Percentiles rank a stretch among this genome's conserved stretches.
phyloP scores from a whole-genome alignment of 164 flowering plant genomes.

The Nymphaea colorata region DNA sequence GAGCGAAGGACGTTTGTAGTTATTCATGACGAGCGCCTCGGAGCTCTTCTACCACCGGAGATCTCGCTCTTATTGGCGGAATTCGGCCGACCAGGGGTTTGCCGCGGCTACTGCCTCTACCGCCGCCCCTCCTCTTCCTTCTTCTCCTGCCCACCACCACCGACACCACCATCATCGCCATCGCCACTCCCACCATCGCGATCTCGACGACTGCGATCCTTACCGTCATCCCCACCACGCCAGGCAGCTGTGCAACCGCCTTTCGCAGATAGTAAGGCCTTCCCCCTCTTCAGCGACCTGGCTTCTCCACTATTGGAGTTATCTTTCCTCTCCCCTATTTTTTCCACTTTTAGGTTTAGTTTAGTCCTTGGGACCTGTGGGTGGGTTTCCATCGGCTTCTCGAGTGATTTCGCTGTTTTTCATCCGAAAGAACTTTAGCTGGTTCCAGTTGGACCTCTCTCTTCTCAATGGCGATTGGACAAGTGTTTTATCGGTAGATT shows the following conservation, averaged over 20 bases:
- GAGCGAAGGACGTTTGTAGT: not conserved
- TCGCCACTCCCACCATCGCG: conserved; percentile 6
- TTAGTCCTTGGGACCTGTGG: no score
- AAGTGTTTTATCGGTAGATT: not conserved
- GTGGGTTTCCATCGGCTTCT: no score
- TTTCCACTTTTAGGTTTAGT: not conserved
- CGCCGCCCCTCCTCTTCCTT: conserved; percentile 9
- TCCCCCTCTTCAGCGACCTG: not conserved
- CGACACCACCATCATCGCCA: conserved; percentile 4
- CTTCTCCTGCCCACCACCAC: conserved; percentile 1
- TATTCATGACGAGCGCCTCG: conserved; percentile 21
- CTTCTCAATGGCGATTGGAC: no score
- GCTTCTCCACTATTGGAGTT: not conserved
- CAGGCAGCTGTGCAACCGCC: conserved; percentile 15
- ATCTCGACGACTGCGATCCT: conserved; percentile 11
- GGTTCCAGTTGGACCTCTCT: no score
- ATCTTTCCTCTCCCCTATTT: not conserved
- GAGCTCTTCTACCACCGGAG: conserved; percentile 20
- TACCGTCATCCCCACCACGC: conserved; percentile 7
- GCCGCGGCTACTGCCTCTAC: conserved; percentile 5
- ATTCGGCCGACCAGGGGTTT: conserved; percentile 6
- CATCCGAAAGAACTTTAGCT: no score
- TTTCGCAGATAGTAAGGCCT: conserved; percentile 8
- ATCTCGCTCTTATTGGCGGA: conserved; percentile 13
- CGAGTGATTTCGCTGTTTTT: no score